A percentile compares a stretch with the other conserved stretches of the same genome.
These are phyloP conservation scores for Scolecobasidium constrictum DNA, from an alignment of 2,329 filamentous ascomycete genomes.

Conservation along the genomic window DNA sequence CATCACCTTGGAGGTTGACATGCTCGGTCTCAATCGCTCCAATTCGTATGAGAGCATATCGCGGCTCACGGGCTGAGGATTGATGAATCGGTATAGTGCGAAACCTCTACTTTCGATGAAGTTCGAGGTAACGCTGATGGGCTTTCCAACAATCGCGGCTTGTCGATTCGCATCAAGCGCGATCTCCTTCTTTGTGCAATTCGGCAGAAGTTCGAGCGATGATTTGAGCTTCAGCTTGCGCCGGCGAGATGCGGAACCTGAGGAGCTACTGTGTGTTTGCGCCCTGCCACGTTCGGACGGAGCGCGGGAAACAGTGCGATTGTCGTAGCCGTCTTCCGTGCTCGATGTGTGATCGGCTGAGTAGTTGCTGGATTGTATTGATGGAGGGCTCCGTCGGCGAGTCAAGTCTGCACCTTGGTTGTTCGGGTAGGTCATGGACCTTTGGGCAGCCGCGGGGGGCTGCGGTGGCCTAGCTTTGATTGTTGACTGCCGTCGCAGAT, in stretches of 20 bases:
- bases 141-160: background rate
- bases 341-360: no score
- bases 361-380: no score
- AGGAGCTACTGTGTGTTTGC: no score
- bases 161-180: background rate
- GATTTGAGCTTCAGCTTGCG: background rate
- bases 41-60: background rate
- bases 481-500: no score
- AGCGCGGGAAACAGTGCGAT: no score
- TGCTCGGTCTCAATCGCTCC: background rate
- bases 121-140: background rate
- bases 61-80: background rate
- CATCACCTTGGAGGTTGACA: background rate
- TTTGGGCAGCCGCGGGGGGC: no score
- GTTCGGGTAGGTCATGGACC: no score
- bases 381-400: no score
- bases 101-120: background rate
- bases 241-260: background rate
- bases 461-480: no score
- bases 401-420: no score
- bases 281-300: no score
- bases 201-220: background rate
- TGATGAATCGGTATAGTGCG: background rate
- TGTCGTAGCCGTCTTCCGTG: no score
- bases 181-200: background rate